phyloP scores from a whole-genome alignment of 139 green algal genomes.

The Volvox reticuliferus region DNA sequence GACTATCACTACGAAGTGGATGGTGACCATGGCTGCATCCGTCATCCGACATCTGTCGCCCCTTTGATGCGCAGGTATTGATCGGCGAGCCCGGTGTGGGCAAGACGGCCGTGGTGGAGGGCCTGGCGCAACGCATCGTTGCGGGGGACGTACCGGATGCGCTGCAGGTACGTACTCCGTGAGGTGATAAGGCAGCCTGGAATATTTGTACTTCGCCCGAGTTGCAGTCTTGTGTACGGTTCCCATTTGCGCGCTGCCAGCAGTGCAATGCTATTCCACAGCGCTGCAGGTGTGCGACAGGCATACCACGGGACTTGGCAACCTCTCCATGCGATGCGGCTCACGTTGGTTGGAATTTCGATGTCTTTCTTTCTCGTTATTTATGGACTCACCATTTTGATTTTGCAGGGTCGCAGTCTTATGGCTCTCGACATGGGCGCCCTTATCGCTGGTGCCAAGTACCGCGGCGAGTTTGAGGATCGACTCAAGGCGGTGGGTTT shows the following conservation, averaged over 20 bases:
- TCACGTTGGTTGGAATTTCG: background rate
- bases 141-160: slow-evolving; percentile 91
- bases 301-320: background rate
- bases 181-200: too few relatives aligned
- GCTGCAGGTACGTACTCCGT: slow-evolving; percentile 66
- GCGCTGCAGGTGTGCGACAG: background rate
- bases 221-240: too few relatives aligned
- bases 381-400: background rate
- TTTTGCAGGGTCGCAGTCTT: slow-evolving; percentile 79
- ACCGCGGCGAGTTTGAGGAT: slow-evolving; percentile 99
- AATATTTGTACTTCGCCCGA: too few relatives aligned
- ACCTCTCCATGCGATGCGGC: background rate
- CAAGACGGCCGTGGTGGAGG: slow-evolving; percentile 94
- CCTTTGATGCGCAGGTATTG: slow-evolving; percentile 76
- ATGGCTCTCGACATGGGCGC: slow-evolving; percentile 96
- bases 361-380: background rate
- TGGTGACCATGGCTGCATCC: too few relatives aligned
- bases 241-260: too few relatives aligned
- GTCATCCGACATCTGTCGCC: too few relatives aligned
- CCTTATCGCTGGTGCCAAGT: slow-evolving; percentile 97
- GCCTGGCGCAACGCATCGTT: slow-evolving; percentile 97
- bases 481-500: slow-evolving; percentile 87
- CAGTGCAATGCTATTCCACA: too few relatives aligned
- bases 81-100: slow-evolving; percentile 93
- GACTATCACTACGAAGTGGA: too few relatives aligned